phyloP scores from a whole-genome alignment of 169 alveolate species.

The Babesia bigemina region DNA sequence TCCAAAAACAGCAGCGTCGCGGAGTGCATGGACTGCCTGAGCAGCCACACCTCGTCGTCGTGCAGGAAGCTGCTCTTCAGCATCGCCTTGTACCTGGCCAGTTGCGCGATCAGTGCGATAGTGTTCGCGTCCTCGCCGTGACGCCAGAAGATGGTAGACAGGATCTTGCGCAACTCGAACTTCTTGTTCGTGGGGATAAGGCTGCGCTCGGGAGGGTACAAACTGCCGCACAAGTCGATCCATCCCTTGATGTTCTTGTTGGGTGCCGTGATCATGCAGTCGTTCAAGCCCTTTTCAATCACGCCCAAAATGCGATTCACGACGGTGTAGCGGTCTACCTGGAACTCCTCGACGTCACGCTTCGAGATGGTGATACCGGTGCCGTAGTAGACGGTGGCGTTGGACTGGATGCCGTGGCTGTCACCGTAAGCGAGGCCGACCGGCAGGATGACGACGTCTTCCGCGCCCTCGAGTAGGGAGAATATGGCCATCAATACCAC shows the following conservation, averaged over 20 bases:
- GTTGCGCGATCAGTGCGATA: constrained; percentile 72
- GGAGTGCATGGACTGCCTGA: constrained; percentile 87
- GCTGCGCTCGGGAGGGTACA: constrained; percentile 88
- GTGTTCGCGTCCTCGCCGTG: constrained; percentile 78
- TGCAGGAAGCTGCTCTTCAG: constrained; percentile 78
- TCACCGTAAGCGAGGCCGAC: constrained; percentile 84
- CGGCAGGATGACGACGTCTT: constrained; percentile 87
- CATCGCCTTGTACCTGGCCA: constrained; percentile 79
- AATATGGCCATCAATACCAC: constrained; percentile 91
- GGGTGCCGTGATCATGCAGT: constrained; percentile 82
- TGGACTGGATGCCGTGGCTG: constrained; percentile 82
- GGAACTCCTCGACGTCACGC: constrained; percentile 76
- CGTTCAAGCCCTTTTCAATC: constrained; percentile 80
- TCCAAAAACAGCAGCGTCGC: constrained; percentile 81
- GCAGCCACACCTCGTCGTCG: constrained; percentile 89
- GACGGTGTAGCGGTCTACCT: constrained; percentile 73
- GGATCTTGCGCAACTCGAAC: constrained; percentile 77
- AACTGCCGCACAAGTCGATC: constrained; percentile 79
- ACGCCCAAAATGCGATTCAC: constrained; percentile 71
- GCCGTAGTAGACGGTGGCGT: constrained; percentile 85
- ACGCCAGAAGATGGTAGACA: constrained; percentile 83
- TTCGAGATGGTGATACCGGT: constrained; percentile 79
- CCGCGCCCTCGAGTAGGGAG: constrained; percentile 90
- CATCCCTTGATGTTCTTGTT: constrained; percentile 77
- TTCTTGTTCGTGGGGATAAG: constrained; percentile 80